These are phyloP conservation scores for Tolypocladium ovalisporum DNA, from an alignment of 2,329 filamentous ascomycete genomes.

Conservation along the genomic window DNA sequence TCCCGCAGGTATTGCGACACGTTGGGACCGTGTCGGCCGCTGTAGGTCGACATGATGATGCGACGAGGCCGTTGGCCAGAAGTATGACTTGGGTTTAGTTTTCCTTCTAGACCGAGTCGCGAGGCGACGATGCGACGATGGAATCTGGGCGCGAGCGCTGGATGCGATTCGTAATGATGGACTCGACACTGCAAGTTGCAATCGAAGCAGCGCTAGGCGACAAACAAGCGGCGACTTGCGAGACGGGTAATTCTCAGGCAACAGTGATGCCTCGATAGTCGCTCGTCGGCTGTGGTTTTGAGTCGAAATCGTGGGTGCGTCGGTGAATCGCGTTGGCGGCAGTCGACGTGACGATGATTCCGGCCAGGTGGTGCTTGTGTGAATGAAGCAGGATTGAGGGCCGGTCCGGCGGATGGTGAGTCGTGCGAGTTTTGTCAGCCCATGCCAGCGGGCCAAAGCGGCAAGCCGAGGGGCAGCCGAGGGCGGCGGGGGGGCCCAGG, in stretches of 20 bases:
- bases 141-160: not conserved
- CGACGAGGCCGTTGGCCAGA: not conserved
- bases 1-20: conserved; percentile 84
- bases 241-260: not conserved
- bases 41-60: conserved; percentile 57
- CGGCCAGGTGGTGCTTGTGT: not conserved
- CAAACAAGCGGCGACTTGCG: not conserved
- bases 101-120: not conserved
- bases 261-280: not conserved
- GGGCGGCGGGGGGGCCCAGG: not conserved
- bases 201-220: not conserved
- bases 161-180: not conserved
- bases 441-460: not conserved
- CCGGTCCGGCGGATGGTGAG: conserved; percentile 2
- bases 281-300: not conserved
- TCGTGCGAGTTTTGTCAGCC: conserved; percentile 3
- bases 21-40: conserved; percentile 69
- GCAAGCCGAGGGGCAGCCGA: conserved; percentile 3
- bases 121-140: not conserved
- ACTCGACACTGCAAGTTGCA: not conserved
- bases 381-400: conserved; percentile 1
- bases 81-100: no score
- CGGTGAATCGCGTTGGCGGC: not conserved
- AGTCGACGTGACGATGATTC: not conserved
- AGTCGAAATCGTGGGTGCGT: not conserved